phyloP scores from a whole-genome alignment of 768 basidiomycete genomes.

The Favolaschia claudopus region DNA sequence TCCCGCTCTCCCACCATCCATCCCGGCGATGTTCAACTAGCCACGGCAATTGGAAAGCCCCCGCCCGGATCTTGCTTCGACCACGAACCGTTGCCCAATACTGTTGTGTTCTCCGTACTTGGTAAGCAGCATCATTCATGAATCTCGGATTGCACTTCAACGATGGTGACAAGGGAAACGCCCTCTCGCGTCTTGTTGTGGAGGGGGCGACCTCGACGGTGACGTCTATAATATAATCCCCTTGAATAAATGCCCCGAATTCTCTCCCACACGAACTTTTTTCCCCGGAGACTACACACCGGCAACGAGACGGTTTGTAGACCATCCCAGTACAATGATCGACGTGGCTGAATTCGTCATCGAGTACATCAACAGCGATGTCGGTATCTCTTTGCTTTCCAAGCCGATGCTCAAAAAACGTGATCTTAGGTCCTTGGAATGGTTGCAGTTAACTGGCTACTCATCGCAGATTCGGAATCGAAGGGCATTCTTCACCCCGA shows the following conservation, averaged over 20 bases:
- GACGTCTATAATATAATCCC: conserved; percentile 65
- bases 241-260: conserved; percentile 45
- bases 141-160: not conserved
- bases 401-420: not conserved
- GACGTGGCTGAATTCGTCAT: conserved; percentile 77
- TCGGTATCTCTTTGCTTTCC: conserved; percentile 37
- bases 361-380: conserved; percentile 73
- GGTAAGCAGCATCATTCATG: conserved; percentile 43
- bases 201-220: conserved; percentile 77
- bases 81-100: conserved; percentile 61
- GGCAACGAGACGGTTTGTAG: conserved; percentile 52
- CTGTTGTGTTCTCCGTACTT: conserved; percentile 68
- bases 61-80: conserved; percentile 60
- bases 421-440: conserved; percentile 52
- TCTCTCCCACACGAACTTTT: conserved; percentile 33
- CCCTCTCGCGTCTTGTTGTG: conserved; percentile 67
- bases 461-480: conserved; percentile 65
- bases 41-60: conserved; percentile 65
- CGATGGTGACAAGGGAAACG: conserved; percentile 50
- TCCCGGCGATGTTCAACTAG: conserved; percentile 73
- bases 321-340: conserved; percentile 59
- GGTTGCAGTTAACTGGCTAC: conserved; percentile 68
- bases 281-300: conserved; percentile 58
- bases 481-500: conserved; percentile 56
- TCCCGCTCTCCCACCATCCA: conserved; percentile 75